phyloP scores from a whole-genome alignment of 176 grass and related monocot genomes.

The Zizania latifolia region DNA sequence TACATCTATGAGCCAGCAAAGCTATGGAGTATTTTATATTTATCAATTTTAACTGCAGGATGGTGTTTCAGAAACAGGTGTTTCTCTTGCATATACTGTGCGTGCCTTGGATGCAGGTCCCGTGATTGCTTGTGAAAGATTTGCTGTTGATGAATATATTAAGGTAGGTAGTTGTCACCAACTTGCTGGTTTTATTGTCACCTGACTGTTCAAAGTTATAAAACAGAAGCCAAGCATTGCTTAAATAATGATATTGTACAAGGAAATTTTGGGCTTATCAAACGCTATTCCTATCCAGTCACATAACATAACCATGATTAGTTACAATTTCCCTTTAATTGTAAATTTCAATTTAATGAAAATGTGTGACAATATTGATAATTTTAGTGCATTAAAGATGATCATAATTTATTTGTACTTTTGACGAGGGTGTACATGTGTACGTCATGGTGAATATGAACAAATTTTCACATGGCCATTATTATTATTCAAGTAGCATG shows the following conservation, averaged over 20 bases:
- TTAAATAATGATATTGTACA: not conserved
- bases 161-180: conserved; percentile 46
- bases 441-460: not conserved
- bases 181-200: conserved; percentile 18
- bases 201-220: not conserved
- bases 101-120: conserved; percentile 82
- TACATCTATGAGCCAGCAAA: conserved; percentile 9
- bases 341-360: not conserved
- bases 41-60: conserved; percentile 52
- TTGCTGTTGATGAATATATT: conserved; percentile 67
- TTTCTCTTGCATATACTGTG: conserved; percentile 92
- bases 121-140: conserved; percentile 65
- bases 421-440: not conserved
- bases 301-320: not conserved
- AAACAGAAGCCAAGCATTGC: conserved; percentile 4
- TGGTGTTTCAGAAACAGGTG: conserved; percentile 92
- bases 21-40: not conserved
- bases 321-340: not conserved
- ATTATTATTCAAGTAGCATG: not conserved
- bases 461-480: not conserved
- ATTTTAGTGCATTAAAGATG: not conserved
- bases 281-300: conserved; percentile 1
- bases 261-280: not conserved
- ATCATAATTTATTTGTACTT: not conserved
- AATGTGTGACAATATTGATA: not conserved